Base-by-base conservation (phyloP, 1,284 basidiomycete species). In the Laetiporus sulphureus region DNA sequence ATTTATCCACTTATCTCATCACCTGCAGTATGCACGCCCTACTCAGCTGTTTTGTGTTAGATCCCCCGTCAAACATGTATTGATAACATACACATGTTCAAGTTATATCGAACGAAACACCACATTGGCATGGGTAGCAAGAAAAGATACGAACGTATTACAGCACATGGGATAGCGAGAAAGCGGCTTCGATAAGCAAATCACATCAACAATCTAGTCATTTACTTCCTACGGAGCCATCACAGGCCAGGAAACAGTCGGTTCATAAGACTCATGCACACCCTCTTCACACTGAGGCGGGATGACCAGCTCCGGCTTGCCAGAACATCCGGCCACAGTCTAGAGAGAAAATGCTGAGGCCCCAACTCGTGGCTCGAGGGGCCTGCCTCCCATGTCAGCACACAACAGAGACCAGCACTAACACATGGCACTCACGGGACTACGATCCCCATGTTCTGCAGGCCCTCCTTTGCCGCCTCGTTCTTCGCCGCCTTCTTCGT, bases 401-500 rank as follows among this genome's bases (percentile, higher is more conserved):
- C 5, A 32, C 38, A 35, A 19, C 21, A 20, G 33, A 25, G 7
- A 29, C 25, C 23, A 15, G 8, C 24, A 24, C 12, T 38, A 29
- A 23, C 4, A 33, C 16, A 37, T 20, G 15, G 31, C 10, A 59
- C 61, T 35, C 40, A 64, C 63, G 55, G 50, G 34, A 59, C 57
- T 29, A 54, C 39, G 27, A 61, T 54, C 16, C 62, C 62, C 45
- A 64, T 49, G 33, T 45, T 51, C 33, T 42, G 45, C 33, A 66
- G 57, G 32, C 62, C 62, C 41, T 60, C 47, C 51, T 64, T 64
- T n/a, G 62, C 64, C 19, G 64, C 63, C 53, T 66, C 84, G 53
- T 86, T 86, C 56, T 79, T 72, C 1, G 84, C 85, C 2, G 73
- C 72, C 57, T 82, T 85, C 72, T 88, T 88, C 35, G 83, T 85